Conservation (phyloP, 2,329 filamentous ascomycete genomes). For the Kalmusia sp. region DNA sequence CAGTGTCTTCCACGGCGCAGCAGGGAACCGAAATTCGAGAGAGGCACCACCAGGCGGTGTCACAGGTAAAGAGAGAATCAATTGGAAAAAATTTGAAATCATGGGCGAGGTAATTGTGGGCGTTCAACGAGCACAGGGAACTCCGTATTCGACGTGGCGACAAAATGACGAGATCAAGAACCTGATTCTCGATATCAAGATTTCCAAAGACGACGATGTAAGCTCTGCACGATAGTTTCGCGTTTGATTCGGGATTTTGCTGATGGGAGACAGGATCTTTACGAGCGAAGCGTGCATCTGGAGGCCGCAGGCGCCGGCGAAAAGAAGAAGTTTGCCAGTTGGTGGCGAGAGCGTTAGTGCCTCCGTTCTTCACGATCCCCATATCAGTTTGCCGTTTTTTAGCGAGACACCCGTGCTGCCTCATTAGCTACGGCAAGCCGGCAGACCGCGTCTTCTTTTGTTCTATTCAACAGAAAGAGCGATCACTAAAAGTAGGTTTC, state of each 20-base stretch:
- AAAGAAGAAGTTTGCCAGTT: conserved; percentile 51
- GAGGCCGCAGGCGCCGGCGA: conserved; percentile 57
- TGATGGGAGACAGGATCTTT: conserved; percentile 58
- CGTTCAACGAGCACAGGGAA: conserved; percentile 89
- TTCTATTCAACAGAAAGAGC: conserved; percentile 21
- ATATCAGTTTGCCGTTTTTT: too few relatives aligned
- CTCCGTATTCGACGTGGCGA: conserved; percentile 75
- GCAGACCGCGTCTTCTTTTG: conserved; percentile 12
- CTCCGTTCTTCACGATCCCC: conserved; percentile 18
- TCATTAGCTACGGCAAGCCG: conserved; percentile 1
- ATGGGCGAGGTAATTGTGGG: conserved; percentile 90
- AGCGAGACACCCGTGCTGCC: background rate
- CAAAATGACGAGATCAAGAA: conserved; percentile 75
- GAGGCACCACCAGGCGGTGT: conserved; percentile 47
- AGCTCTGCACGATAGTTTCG: conserved; percentile 45
- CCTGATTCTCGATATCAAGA: conserved; percentile 80
- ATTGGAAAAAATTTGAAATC: conserved; percentile 98
- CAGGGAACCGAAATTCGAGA: conserved; percentile 48
- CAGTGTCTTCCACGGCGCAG: conserved; percentile 39
- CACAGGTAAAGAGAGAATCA: conserved; percentile 70
- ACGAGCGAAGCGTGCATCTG: conserved; percentile 64
- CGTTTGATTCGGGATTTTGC: background rate
- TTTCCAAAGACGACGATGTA: conserved; percentile 88
- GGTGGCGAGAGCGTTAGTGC: conserved; percentile 55
- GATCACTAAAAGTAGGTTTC: conserved; percentile 31